A percentile compares a stretch with the other conserved stretches of the same genome.
Evolutionary conservation across 768 basidiomycete species (phyloP).

Genomic region (Amyloporia xantha): DNA sequence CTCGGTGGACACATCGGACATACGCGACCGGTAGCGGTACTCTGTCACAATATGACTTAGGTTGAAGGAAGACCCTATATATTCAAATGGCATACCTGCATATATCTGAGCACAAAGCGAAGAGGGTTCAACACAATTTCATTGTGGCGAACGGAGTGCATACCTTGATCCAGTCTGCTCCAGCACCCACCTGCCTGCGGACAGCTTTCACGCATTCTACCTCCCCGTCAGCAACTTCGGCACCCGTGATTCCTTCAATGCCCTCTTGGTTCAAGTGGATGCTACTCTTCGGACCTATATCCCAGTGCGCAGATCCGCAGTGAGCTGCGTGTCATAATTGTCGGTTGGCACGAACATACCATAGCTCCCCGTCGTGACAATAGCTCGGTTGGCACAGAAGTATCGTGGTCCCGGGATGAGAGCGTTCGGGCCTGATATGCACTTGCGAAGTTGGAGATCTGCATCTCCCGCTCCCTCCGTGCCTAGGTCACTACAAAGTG

Average conservation of each 20-base stretch:
- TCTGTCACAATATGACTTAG: conserved; percentile 40
- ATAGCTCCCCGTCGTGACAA: conserved; percentile 56
- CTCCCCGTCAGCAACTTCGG: conserved; percentile 52
- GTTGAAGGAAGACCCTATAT: neutral
- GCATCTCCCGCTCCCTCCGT: conserved; percentile 62
- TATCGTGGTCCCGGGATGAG: conserved; percentile 58
- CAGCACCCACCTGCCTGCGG: conserved; percentile 54
- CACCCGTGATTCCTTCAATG: conserved; percentile 50
- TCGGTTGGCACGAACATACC: conserved; percentile 39
- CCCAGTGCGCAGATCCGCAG: too few species aligned
- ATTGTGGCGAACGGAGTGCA: neutral
- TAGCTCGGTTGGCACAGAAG: conserved; percentile 53
- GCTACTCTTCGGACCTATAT: conserved; percentile 46
- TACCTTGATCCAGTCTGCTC: conserved; percentile 66
- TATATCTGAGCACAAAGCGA: conserved; percentile 42
- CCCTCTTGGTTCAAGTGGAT: conserved; percentile 42
- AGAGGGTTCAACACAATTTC: too few species aligned
- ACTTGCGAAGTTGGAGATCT: conserved; percentile 51
- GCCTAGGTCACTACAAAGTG: conserved; percentile 48
- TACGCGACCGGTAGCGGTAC: conserved; percentile 45
- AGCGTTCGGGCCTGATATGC: conserved; percentile 39
- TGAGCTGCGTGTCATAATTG: too few species aligned
- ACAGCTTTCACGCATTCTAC: conserved; percentile 50
- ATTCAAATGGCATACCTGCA: conserved; percentile 32
- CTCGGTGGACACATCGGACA: conserved; percentile 33